Evolutionary conservation across 2,329 filamentous ascomycete species (phyloP).

Genomic region (Moelleriella libera): DNA sequence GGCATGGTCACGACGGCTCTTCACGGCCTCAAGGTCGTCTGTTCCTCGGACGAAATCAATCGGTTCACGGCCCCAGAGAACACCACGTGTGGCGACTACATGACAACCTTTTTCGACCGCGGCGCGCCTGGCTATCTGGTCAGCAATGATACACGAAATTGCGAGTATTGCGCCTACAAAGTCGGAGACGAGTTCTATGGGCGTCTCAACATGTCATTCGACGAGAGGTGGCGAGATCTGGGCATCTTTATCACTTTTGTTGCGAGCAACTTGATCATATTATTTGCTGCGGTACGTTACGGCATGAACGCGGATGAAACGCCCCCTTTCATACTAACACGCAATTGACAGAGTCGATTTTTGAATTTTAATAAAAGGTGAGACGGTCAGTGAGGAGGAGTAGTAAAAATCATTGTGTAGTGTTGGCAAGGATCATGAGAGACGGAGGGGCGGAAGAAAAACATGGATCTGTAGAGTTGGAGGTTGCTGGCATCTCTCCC

Average conservation of each 20-base stretch:
- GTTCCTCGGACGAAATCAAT: constrained; percentile 48
- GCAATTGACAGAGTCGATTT: background rate
- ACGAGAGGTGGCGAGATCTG: constrained; percentile 64
- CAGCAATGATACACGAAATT: constrained; percentile 49
- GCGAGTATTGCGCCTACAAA: constrained; percentile 71
- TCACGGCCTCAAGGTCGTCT: constrained; percentile 49
- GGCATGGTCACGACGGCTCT: constrained; percentile 71
- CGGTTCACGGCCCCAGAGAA: constrained; percentile 51
- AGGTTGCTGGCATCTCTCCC: too few species aligned
- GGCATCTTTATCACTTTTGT: constrained; percentile 69
- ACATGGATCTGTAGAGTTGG: too few species aligned
- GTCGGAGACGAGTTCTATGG: constrained; percentile 70
- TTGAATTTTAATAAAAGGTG: constrained; percentile 3
- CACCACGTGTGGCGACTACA: constrained; percentile 62
- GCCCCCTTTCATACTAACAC: too few species aligned
- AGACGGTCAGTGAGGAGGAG: background rate
- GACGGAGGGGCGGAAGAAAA: too few species aligned
- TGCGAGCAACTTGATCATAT: constrained; percentile 57
- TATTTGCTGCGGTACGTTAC: constrained; percentile 32
- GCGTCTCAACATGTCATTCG: constrained; percentile 51
- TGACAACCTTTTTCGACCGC: constrained; percentile 51
- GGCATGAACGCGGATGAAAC: too few species aligned
- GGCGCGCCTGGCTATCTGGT: constrained; percentile 63
- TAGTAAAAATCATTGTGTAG: too few species aligned
- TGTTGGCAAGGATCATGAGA: too few species aligned